Conservation (phyloP, 371 early-diverging fungal genomes). For the Encephalitozoon romaleae region DNA sequence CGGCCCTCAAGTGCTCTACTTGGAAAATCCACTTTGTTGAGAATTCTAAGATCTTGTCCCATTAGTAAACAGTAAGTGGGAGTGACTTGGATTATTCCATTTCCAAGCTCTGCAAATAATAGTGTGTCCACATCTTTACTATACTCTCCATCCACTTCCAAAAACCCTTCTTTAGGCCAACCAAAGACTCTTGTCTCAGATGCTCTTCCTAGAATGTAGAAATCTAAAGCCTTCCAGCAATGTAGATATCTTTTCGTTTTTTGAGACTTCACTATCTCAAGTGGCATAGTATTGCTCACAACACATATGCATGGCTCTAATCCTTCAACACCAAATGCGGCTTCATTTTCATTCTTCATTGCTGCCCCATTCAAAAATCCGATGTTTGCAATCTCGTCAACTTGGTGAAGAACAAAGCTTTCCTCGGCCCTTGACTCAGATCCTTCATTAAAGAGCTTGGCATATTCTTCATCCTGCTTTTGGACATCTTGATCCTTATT, state of each 20-base stretch:
- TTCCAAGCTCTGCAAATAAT: not conserved
- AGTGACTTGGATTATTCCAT: not conserved
- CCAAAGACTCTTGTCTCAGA: not conserved
- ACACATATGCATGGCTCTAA: not conserved
- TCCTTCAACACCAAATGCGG: not conserved
- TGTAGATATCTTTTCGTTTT: not conserved
- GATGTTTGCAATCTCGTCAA: slow-evolving; percentile 8
- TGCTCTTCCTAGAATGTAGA: not conserved
- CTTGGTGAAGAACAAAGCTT: not conserved
- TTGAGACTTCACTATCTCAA: not conserved
- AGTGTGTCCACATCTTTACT: not conserved
- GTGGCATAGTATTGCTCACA: not conserved
- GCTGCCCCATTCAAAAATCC: slow-evolving; percentile 9
- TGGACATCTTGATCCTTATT: not conserved
- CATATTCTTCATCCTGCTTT: slow-evolving; percentile 7
- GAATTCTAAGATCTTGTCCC: not conserved
- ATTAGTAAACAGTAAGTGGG: not conserved
- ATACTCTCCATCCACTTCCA: not conserved
- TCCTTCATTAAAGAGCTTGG: not conserved
- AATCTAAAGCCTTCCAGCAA: not conserved
- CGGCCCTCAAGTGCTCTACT: not conserved
- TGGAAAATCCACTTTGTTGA: not conserved
- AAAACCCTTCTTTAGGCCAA: not conserved
- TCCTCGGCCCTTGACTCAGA: not conserved
- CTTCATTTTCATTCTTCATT: not conserved